Conservation (phyloP, 306 rosid genomes). For the Lagenaria siceraria region DNA sequence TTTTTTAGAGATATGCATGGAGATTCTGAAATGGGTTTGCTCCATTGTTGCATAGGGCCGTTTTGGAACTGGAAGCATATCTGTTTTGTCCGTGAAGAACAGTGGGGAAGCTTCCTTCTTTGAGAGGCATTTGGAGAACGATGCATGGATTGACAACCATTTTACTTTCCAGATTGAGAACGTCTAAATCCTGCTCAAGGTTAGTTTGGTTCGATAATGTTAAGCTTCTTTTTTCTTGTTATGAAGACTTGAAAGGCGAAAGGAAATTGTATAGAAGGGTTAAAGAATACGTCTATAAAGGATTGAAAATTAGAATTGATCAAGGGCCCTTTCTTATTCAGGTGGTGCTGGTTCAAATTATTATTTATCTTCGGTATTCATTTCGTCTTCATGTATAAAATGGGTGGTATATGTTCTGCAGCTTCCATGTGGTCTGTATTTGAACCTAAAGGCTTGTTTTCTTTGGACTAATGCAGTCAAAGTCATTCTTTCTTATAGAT, state of each 20-base stretch:
- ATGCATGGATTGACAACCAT: conserved; percentile 42
- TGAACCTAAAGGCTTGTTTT: too few relatives aligned
- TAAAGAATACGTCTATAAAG: too few relatives aligned
- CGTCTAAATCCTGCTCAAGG: neutral
- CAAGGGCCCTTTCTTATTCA: too few relatives aligned
- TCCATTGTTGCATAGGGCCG: conserved; percentile 30
- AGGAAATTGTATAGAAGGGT: too few relatives aligned
- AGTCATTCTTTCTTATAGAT: too few relatives aligned
- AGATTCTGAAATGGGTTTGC: neutral
- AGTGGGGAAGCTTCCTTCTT: conserved; percentile 44
- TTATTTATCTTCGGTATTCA: too few relatives aligned
- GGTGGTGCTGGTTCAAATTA: too few relatives aligned
- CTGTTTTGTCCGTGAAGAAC: conserved; percentile 45
- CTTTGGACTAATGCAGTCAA: too few relatives aligned
- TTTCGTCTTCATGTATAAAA: too few relatives aligned
- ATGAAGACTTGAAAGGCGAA: neutral
- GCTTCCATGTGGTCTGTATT: too few relatives aligned
- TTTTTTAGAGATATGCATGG: neutral
- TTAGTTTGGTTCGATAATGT: neutral
- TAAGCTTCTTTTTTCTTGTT: neutral
- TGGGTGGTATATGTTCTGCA: too few relatives aligned
- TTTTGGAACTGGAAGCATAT: conserved; percentile 81
- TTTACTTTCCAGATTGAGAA: conserved; percentile 16
- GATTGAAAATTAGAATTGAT: too few relatives aligned
- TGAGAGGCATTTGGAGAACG: conserved; percentile 40